Base-by-base conservation (phyloP, 371 early-diverging fungal species). In the Lichtheimia ornata region DNA sequence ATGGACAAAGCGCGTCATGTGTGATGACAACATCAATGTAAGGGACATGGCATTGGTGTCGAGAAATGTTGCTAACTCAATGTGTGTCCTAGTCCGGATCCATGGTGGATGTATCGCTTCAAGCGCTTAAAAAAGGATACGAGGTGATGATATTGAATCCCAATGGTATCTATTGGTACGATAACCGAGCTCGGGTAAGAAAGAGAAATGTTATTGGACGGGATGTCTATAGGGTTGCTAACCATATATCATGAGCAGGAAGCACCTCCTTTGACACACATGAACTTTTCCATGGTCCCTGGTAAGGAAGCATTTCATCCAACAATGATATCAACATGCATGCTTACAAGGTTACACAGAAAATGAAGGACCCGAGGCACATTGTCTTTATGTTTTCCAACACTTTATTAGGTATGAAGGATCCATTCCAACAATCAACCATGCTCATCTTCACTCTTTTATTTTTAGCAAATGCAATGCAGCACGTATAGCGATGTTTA, bases 141-240 rank as follows among this genome's bases (percentile, higher is more conserved):
- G 78, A 81, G 65, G 57, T 63, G 24, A 73, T 81, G 15, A 72
- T 81, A 7, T 59, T 77, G 17, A 81, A 81, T 59, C 68, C 81
- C 3, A 77, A 75, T 58, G 76, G 66, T n/a, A 77, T 68, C 40
- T 71, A 65, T 51, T 81, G 77, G 77, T 70, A 67, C 41, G 62
- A 75, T 20, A 63, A 65, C 43, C 58, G 62, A 57, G 63, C 76
- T 17, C 59, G 52, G 53, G 80, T 79, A 72, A 56, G 62, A 20
- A 11, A 35, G 9, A 35, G 9, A 11, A 11, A 35, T 28, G 4
- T 7, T 4, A 28, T 28, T 35, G 35, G 9, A 5, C 1, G 7
- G 0, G 4, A 28, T 35, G 11, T 35, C 28, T n/a, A 9, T 35
- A 11, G 2, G 5, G 11, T 35, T 6, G 9, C 35, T 6, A 35